These are phyloP conservation scores for Saccharomycopsis javanensis DNA, from an alignment of 805 yeast species.

Conservation along the genomic window DNA sequence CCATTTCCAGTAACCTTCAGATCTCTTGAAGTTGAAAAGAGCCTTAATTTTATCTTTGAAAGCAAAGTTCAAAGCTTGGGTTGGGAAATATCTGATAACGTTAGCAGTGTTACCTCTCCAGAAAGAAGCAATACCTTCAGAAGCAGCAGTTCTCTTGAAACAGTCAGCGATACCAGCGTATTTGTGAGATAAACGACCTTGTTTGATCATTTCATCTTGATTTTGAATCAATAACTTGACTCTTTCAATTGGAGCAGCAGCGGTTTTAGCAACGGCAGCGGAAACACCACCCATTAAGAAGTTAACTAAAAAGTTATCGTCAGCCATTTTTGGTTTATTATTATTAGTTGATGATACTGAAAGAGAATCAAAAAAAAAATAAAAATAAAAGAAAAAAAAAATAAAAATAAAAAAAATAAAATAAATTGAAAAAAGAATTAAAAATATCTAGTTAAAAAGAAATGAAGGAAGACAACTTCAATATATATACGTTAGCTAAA, in stretches of 20 bases:
- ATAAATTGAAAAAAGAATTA: not conserved
- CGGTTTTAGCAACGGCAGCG: conserved; percentile 96
- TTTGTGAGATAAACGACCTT: conserved; percentile 79
- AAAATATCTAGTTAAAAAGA: not conserved
- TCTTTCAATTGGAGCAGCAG: conserved; percentile 96
- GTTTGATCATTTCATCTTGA: conserved; percentile 97
- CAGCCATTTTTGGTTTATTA: not conserved
- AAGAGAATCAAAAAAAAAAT: not conserved
- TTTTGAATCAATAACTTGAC: conserved; percentile 93
- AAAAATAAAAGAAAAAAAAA: not conserved
- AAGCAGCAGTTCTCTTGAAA: conserved; percentile 87
- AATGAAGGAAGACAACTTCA: not conserved
- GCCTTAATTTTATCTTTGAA: conserved; percentile 96
- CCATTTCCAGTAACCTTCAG: conserved; percentile 85
- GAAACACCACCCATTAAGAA: conserved; percentile 98
- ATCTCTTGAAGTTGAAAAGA: conserved; percentile 94
- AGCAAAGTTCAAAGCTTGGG: conserved; percentile 97
- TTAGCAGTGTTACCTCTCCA: conserved; percentile 99
- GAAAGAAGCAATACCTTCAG: conserved; percentile 86
- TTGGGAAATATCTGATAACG: conserved; percentile 98
- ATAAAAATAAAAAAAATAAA: not conserved
- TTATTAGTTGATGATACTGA: not conserved
- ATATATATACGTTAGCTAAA: not conserved
- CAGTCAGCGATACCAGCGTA: conserved; percentile 89
- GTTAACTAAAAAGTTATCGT: conserved; percentile 39